Evolutionary conservation across 1,284 basidiomycete genomes (phyloP), one percentile per base, ranked within the genome.

Genomic region (Naganishia sp.): DNA sequence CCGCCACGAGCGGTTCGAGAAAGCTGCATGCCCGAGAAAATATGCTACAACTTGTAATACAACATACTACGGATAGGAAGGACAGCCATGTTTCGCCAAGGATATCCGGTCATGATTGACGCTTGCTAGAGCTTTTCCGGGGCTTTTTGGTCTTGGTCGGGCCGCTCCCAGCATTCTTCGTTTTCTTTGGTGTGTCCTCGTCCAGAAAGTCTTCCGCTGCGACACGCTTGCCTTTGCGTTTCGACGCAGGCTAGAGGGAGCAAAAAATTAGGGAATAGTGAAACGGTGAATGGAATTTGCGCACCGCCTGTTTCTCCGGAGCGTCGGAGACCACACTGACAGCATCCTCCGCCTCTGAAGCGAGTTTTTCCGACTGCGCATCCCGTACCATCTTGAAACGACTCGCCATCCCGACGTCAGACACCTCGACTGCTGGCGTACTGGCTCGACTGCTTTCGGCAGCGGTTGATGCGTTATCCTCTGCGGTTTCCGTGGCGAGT

Each of bases 361-460:
- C 15, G n/a, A 55, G 45, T 16, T 65, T 50, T 21, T 54, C 55
- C 10, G 44, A 25, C 45, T 31, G 25, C 16, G 33, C 23, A 50
- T 50, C 52, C 6, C 28, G 48, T 23, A 48, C 57, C 25, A 53
- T 55, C 50, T 63, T 68, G 57, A 68, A 68, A 50, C 67, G 49
- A 28, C 49, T 64, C 6, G 44, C 44, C 52, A 28, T 65, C 15
- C 67, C 67, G 4, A 65, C 52, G 21, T 61, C 56, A 2, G 18
- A 23, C 18, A 9, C 16, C 61, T 36, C 54, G 21, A 23, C 33
- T 7, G 18, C 39, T 10, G 59, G 53, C 6, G 45, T 52, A 23
- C 45, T 42, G 39, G 64, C 55, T 11, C 52, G 53, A 39, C 53
- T 55, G 18, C 33, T 44, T 7, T 45, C 39, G 21, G 25, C 59